These are phyloP conservation scores for Entomortierella beljakovae DNA, from an alignment of 192 early-diverging fungal species.

Conservation along the genomic window DNA sequence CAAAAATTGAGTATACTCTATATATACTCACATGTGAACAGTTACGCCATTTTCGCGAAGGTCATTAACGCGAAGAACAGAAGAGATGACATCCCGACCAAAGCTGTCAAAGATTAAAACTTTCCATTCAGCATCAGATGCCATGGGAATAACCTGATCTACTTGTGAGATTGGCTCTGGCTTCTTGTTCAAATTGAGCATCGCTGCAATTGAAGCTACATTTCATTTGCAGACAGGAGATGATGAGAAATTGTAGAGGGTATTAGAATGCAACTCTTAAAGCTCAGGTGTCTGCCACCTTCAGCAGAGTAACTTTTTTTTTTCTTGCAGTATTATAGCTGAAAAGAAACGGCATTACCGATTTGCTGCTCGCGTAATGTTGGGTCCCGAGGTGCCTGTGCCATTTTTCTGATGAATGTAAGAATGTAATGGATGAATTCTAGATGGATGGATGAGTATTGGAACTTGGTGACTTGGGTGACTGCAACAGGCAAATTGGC, in stretches of 20 bases:
- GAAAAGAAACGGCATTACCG: conserved; percentile 42
- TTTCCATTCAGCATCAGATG: conserved; percentile 90
- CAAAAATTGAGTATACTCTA: no score
- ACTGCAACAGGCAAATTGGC: no score
- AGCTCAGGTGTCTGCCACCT: not conserved
- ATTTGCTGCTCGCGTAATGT: conserved; percentile 74
- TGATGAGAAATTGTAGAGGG: conserved; percentile 1
- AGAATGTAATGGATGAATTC: not conserved
- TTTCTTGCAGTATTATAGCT: no score
- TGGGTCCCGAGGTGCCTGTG: conserved; percentile 46
- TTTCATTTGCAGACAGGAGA: conserved; percentile 1
- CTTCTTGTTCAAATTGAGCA: conserved; percentile 89
- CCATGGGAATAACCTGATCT: conserved; percentile 43
- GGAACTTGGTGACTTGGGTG: no score
- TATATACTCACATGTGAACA: conserved; percentile 96
- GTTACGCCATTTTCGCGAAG: conserved; percentile 96
- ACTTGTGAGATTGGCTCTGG: conserved; percentile 53
- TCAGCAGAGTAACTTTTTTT: not conserved
- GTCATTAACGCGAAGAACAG: conserved; percentile 96
- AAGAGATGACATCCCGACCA: conserved; percentile 95
- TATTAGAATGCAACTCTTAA: not conserved
- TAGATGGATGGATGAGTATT: not conserved
- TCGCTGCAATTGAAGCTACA: conserved; percentile 80
- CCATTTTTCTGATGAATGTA: no score
- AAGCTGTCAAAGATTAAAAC: conserved; percentile 95